Base-by-base conservation (phyloP, 1,284 basidiomycete genomes). In the Filobasidium uniguttulatum region DNA sequence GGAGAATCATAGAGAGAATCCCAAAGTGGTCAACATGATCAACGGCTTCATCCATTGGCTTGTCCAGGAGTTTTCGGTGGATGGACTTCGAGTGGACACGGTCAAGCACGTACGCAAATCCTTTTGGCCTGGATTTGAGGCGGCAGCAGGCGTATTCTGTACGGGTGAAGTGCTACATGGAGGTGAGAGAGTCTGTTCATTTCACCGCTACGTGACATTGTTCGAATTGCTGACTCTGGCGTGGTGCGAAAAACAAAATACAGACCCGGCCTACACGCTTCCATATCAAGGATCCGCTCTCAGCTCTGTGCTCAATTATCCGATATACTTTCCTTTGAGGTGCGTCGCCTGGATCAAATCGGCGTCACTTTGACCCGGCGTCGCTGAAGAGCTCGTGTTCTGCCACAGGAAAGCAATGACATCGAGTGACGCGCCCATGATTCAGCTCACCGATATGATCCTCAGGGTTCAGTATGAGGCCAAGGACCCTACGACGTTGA, bases 301-400 rank as follows among this genome's bases (percentile, higher is more conserved):
- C 38, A 69, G 72, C 50, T 71, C 73, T 15, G 65, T 77, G 23
- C 66, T 79, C 34, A 75, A 79, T 59, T 80, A 75, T 57, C 75
- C 77, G 1, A 69, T 71, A 35, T 77, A 74, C 60, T 74, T 67
- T 55, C 72, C 72, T 20, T 59, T 78, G 15, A 62, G 65, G 49
- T 59, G 63, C 15, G 70, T 65, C n/a, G 2, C 17, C 22, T 34
- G 46, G 15, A 26, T 23, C 20, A 20, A 26, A 22, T 9, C n/a
- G n/a, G n/a, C n/a, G n/a, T n/a, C n/a, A n/a, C n/a, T n/a, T n/a
- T 10, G n/a, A n/a, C n/a, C n/a, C n/a, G n/a, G n/a, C n/a, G n/a
- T n/a, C n/a, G 37, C 35, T 37, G 19, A 38, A 37, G 33, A 22
- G 36, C 8, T 20, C 30, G 4, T 5, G 15, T 3, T n/a, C 36